Conservation (phyloP, 1,139 yeast genomes). For the Ashbya aceris region DNA sequence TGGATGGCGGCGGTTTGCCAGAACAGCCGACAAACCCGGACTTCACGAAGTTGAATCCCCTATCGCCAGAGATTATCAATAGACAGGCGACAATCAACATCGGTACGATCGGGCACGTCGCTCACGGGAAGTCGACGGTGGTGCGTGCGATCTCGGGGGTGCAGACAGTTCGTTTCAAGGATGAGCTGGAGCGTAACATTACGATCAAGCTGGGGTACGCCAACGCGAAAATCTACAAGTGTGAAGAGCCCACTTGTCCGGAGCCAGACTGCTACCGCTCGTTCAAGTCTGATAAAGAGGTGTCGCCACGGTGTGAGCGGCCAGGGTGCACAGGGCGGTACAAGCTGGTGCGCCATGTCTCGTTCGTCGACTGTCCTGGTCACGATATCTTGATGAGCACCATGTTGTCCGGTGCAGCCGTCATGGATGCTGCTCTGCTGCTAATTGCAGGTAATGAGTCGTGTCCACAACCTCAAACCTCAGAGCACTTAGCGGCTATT, state of each 20-base stretch:
- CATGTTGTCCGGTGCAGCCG: constrained; percentile 99
- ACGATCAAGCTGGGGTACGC: constrained; percentile 98
- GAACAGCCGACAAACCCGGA: constrained; percentile 91
- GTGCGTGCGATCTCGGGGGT: constrained; percentile 99
- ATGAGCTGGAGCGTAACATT: constrained; percentile 96
- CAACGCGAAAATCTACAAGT: constrained; percentile 93
- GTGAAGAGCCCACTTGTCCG: constrained; percentile 79
- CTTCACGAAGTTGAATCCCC: constrained; percentile 66
- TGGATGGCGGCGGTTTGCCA: constrained; percentile 97
- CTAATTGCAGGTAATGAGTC: constrained; percentile 97
- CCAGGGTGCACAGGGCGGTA: constrained; percentile 84
- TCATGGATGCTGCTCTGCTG: constrained; percentile 97
- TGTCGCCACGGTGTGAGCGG: constrained; percentile 82
- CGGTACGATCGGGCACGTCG: constrained; percentile 99
- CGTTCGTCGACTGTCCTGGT: constrained; percentile 99
- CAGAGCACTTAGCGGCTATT: constrained; percentile 98
- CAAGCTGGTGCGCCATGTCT: constrained; percentile 86
- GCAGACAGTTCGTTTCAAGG: constrained; percentile 97
- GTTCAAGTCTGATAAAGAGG: constrained; percentile 89
- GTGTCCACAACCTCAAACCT: constrained; percentile 99
- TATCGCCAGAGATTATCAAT: constrained; percentile 89
- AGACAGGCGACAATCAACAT: constrained; percentile 99
- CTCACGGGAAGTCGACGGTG: constrained; percentile 98
- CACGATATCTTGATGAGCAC: constrained; percentile 99
- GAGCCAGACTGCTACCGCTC: constrained; percentile 95